A percentile compares a stretch with the other conserved stretches of the same genome.
These are phyloP conservation scores for Nyssa sinensis DNA, from an alignment of 148 eudicot genomes.

Conservation along the genomic window DNA sequence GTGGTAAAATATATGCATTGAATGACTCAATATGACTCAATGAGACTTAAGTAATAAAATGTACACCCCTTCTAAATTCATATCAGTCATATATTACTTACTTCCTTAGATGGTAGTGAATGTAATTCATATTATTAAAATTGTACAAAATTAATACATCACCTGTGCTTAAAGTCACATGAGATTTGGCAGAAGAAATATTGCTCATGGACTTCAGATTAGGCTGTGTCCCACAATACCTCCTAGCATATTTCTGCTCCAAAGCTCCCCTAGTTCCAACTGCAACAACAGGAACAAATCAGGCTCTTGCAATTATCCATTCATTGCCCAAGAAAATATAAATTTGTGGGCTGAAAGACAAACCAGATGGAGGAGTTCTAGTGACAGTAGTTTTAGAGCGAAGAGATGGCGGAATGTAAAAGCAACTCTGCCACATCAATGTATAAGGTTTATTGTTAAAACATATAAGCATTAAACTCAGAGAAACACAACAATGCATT, in stretches of 20 bases:
- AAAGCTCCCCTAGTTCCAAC: constrained; percentile 33
- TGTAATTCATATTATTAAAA: not conserved
- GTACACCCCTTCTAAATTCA: not conserved
- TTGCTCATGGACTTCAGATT: constrained; percentile 36
- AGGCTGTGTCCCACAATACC: constrained; percentile 40
- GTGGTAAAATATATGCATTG: too few relatives aligned
- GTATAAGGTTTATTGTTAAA: not conserved
- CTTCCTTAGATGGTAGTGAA: not conserved
- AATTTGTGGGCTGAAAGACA: not conserved
- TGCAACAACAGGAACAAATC: constrained; percentile 17
- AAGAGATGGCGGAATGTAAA: constrained; percentile 58
- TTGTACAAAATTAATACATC: not conserved
- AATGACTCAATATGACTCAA: too few relatives aligned
- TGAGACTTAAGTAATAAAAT: too few relatives aligned
- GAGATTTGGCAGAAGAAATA: constrained; percentile 30
- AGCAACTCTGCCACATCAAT: constrained; percentile 61
- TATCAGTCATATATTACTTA: not conserved
- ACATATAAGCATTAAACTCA: not conserved
- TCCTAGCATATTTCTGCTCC: constrained; percentile 57
- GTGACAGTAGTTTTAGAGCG: constrained; percentile 51
- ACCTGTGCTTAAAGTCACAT: constrained; percentile 42
- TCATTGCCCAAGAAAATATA: not conserved
- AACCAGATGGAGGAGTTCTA: constrained; percentile 77
- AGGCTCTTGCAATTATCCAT: not conserved
- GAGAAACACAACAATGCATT: not conserved